Percentiles rank a stretch among this genome's conserved stretches.
phyloP scores from a whole-genome alignment of 179 eudicot genomes.

The Silene noctiflora region DNA sequence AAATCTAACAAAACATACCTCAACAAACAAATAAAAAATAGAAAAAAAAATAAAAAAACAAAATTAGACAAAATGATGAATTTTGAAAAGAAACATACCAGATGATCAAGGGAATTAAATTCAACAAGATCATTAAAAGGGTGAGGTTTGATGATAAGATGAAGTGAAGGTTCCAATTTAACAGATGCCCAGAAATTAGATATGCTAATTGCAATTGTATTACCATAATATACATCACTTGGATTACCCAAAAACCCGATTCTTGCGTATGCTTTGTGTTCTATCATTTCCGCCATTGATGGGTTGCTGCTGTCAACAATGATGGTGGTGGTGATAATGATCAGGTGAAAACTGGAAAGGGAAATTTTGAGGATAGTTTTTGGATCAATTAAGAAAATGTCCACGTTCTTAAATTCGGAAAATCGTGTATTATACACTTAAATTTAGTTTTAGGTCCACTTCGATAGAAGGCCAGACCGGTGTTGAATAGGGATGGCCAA shows the following conservation, averaged over 20 bases:
- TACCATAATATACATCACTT: slow-evolving; percentile 79
- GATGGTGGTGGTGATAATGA: no score
- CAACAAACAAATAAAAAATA: neutral
- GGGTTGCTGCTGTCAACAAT: neutral
- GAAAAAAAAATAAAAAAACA: no score
- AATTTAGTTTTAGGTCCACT: no score
- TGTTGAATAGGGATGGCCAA: no score
- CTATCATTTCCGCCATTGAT: slow-evolving; percentile 27
- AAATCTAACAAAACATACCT: neutral
- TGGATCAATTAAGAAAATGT: no score
- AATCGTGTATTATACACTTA: no score
- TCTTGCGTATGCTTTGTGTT: slow-evolving; percentile 73
- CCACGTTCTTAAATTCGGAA: no score
- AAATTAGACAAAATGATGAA: neutral
- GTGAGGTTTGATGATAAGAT: slow-evolving; percentile 66
- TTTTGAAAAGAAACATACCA: slow-evolving; percentile 34
- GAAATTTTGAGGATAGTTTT: no score
- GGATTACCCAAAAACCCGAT: slow-evolving; percentile 88
- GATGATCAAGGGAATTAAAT: slow-evolving; percentile 61
- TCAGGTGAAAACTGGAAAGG: no score
- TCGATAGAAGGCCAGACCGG: no score
- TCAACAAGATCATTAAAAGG: slow-evolving; percentile 73
- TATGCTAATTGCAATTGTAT: slow-evolving; percentile 61
- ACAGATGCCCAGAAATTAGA: slow-evolving; percentile 75
- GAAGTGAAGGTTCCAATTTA: slow-evolving; percentile 57